These are phyloP conservation scores for Pisolithus microcarpus DNA, from an alignment of 768 basidiomycete species.

Conservation along the genomic window DNA sequence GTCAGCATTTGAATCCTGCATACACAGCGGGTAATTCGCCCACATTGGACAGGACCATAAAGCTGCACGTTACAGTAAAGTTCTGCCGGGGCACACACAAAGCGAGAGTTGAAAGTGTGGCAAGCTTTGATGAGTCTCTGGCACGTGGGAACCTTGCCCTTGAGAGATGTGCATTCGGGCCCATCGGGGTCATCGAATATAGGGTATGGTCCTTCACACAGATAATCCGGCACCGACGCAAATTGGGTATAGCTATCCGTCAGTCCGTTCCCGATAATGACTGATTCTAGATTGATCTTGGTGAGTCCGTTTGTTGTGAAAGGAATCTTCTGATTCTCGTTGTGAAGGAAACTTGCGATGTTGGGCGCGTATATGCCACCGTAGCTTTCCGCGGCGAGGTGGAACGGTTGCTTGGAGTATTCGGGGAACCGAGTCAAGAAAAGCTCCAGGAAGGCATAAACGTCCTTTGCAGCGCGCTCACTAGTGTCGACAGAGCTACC, in stretches of 20 bases:
- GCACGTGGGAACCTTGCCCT: constrained; percentile 65
- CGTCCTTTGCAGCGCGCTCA: constrained; percentile 84
- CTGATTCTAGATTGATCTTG: constrained; percentile 72
- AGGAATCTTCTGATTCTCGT: constrained; percentile 59
- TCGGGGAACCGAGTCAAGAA: constrained; percentile 73
- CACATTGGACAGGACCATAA: constrained; percentile 63
- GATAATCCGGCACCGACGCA: constrained; percentile 73
- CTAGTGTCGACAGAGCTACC: constrained; percentile 70
- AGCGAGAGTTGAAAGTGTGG: constrained; percentile 50
- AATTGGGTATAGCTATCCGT: constrained; percentile 82
- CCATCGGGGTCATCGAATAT: constrained; percentile 67
- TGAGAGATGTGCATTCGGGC: constrained; percentile 56
- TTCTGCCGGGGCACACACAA: constrained; percentile 66
- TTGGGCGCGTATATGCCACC: constrained; percentile 78
- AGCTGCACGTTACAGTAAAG: constrained; percentile 78
- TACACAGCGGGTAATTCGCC: constrained; percentile 11
- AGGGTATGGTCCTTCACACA: constrained; percentile 76
- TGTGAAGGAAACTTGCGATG: constrained; percentile 76
- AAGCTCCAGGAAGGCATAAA: constrained; percentile 77
- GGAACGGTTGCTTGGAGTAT: constrained; percentile 65
- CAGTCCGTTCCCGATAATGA: constrained; percentile 84
- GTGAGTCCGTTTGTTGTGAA: constrained; percentile 36
- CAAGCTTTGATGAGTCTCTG: constrained; percentile 67
- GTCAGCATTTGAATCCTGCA: neutral
- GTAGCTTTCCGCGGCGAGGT: constrained; percentile 77